Evolutionary conservation across 345 rosid species (phyloP).

Genomic region (Camelina laxa): DNA sequence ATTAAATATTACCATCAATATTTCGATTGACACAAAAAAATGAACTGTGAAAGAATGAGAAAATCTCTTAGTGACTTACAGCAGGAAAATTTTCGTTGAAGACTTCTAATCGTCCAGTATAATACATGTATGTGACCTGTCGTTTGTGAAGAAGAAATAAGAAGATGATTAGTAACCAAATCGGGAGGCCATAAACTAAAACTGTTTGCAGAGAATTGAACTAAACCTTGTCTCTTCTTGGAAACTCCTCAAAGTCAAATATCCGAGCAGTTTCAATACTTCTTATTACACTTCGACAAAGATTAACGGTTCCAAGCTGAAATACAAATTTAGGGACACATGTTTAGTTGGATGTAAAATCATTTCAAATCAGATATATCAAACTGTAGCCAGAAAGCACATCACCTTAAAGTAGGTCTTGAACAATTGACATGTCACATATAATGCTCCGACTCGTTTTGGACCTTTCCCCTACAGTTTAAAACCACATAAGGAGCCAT

Average conservation of each 20-base stretch:
- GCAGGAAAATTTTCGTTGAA: constrained; percentile 94
- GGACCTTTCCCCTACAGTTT: constrained; percentile 85
- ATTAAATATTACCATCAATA: constrained; percentile 6
- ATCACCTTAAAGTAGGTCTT: constrained; percentile 91
- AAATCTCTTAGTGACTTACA: constrained; percentile 55
- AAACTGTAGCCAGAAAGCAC: constrained; percentile 5
- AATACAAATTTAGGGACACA: constrained; percentile 21
- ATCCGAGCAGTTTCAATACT: constrained; percentile 97
- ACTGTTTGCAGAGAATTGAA: constrained; percentile 4
- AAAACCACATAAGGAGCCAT: constrained; percentile 2
- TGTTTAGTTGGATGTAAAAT: constrained; percentile 16
- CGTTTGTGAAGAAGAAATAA: constrained; percentile 4
- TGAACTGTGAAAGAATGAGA: background rate
- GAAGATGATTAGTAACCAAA: constrained; percentile 16
- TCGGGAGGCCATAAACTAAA: constrained; percentile 1
- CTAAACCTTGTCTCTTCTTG: constrained; percentile 82
- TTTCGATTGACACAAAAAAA: background rate
- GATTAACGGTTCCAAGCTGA: constrained; percentile 99
- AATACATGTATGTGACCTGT: constrained; percentile 98
- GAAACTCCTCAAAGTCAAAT: constrained; percentile 97
- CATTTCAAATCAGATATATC: constrained; percentile 15
- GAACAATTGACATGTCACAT: constrained; percentile 95
- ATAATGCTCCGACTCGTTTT: constrained; percentile 92
- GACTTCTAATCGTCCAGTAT: constrained; percentile 97
- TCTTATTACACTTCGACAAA: constrained; percentile 96